Evolutionary conservation across 768 basidiomycete genomes (phyloP), one percentile per base, ranked within the genome.

Genomic region (Neoboletus magnificus): DNA sequence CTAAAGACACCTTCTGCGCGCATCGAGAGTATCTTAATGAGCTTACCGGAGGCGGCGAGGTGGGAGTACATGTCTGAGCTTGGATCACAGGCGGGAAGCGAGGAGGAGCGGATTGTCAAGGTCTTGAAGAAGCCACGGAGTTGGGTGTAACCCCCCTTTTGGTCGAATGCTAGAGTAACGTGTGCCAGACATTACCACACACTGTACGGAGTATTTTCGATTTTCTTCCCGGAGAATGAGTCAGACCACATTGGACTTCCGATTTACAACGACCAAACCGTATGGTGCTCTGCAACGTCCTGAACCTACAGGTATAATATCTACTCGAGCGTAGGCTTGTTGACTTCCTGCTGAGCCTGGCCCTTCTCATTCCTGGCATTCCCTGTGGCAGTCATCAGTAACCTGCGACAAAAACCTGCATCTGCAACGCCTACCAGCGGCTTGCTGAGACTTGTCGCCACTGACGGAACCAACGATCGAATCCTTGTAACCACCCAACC

Each of bases 21-120:
- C 60, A 87, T 94, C 20, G 93, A 95, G 75, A 91, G 90, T 69
- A 91, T 94, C 54, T 70, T 94, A 37, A 93, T 93, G 91, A 91
- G 86, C 70, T 72, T 95, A 50, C 93, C 93, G 0, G 86, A 93
- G 72, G 87, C 83, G 5, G 90, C 89, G 25, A 79, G 90, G 59
- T 95, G 92, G 92, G 93, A 95, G 72, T 95, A 94, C 69, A 86
- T 86, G 83, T 77, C 82, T 5, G 86, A 90, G 8, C 70, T 93
- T 59, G 91, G 88, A 2, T 75, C 71, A 20, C 76, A 84, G 29
- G 77, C 72, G 55, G 83, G 79, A 0, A 84, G 84, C 11, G 81
- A 82, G 54, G 93, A 94, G 66, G 86, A 79, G 18, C 78, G 78
- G 49, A 62, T 93, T 33, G 60, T 90, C 33, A 74, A 78, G 30